phyloP scores from a whole-genome alignment of 2,329 filamentous ascomycete genomes.

The Fusarium virguliforme region DNA sequence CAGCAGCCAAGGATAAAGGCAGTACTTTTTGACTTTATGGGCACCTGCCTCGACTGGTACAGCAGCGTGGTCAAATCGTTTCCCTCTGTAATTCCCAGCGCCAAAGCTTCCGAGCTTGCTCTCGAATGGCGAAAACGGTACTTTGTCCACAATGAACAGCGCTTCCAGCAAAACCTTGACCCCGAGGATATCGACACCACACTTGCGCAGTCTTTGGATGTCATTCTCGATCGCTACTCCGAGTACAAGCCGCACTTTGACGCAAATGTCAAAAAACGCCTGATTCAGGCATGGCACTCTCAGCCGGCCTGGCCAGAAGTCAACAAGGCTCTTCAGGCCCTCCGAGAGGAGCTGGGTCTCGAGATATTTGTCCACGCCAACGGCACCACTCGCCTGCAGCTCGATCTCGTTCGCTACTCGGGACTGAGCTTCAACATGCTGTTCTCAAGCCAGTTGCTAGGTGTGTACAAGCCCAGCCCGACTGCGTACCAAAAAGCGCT shows the following conservation, averaged over 20 bases:
- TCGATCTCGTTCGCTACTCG: constrained; percentile 66
- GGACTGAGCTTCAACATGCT: constrained; percentile 67
- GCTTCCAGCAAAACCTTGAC: constrained; percentile 52
- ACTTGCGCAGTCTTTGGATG: constrained; percentile 60
- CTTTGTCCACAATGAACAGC: constrained; percentile 63
- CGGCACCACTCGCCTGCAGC: constrained; percentile 69
- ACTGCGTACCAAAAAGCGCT: constrained; percentile 64
- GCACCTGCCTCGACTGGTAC: constrained; percentile 72
- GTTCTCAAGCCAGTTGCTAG: constrained; percentile 68
- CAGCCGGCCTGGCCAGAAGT: constrained; percentile 70
- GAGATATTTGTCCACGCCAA: constrained; percentile 69
- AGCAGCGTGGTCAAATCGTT: constrained; percentile 56
- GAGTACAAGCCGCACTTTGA: constrained; percentile 28
- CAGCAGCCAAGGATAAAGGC: constrained; percentile 57
- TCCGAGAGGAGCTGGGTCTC: constrained; percentile 57
- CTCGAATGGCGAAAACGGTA: constrained; percentile 67
- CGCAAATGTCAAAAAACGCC: constrained; percentile 38
- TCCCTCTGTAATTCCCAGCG: constrained; percentile 54
- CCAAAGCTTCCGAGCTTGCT: constrained; percentile 60
- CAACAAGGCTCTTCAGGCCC: constrained; percentile 56
- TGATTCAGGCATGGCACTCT: constrained; percentile 64
- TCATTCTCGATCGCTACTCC: constrained; percentile 48
- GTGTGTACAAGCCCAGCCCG: constrained; percentile 65
- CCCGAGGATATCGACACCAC: constrained; percentile 69
- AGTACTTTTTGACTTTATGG: constrained; percentile 72